Conservation (phyloP, 1,284 basidiomycete species). For the Puccinia horiana region DNA sequence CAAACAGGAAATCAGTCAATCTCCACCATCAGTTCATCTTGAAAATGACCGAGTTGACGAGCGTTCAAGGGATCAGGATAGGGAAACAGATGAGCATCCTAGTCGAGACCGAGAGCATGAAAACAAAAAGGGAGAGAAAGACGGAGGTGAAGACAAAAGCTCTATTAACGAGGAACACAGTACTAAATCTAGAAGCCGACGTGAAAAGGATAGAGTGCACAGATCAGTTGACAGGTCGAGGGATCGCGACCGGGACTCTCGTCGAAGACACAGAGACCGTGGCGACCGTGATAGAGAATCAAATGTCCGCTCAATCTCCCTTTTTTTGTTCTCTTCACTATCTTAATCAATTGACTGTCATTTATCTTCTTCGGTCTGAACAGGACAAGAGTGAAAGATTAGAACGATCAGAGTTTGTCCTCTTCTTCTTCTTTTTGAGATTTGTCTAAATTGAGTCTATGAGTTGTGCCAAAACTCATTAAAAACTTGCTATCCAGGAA, state of each 20-base stretch:
- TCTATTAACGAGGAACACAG: slow-evolving; percentile 3
- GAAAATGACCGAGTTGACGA: not conserved
- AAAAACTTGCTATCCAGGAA: not conserved
- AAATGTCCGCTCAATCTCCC: not conserved
- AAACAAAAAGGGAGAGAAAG: not conserved
- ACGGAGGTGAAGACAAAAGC: slow-evolving; percentile 21
- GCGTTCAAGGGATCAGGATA: not conserved
- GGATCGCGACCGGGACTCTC: slow-evolving; percentile 27
- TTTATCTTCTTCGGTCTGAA: not conserved
- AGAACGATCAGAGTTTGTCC: slow-evolving; percentile 37
- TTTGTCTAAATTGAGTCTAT: not conserved
- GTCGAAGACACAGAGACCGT: slow-evolving; percentile 27
- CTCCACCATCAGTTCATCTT: not conserved
- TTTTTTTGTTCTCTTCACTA: not conserved
- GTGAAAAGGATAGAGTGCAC: slow-evolving; percentile 20
- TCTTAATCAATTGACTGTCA: not conserved
- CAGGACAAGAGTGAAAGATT: slow-evolving; percentile 29
- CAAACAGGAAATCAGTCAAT: not conserved
- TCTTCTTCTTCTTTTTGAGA: not conserved
- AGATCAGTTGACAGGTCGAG: slow-evolving; percentile 16
- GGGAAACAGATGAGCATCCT: not conserved
- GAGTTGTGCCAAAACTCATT: not conserved
- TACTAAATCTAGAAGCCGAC: slow-evolving; percentile 18
- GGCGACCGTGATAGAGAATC: slow-evolving; percentile 23
- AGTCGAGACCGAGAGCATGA: not conserved